These are phyloP conservation scores for Candida ipomoeae DNA, from an alignment of 805 yeast genomes.

Conservation along the genomic window DNA sequence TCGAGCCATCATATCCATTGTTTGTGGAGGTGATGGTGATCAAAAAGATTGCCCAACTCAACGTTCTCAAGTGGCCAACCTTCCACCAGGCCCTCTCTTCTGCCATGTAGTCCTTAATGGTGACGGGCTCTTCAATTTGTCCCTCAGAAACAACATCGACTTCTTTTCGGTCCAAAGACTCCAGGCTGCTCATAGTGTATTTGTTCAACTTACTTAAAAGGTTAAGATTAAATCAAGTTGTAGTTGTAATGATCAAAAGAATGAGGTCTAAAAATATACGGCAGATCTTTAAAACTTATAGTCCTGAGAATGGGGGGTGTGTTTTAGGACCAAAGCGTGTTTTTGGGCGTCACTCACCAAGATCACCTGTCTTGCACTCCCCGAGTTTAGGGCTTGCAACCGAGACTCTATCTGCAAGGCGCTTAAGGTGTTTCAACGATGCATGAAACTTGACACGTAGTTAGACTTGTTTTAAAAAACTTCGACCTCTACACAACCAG, in stretches of 20 bases:
- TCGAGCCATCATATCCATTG: conserved; percentile 26
- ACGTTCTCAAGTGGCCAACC: conserved; percentile 34
- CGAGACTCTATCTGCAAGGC: background rate
- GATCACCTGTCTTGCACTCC: background rate
- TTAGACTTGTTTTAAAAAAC: background rate
- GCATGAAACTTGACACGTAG: background rate
- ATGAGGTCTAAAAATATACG: background rate
- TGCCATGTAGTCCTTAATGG: conserved; percentile 13
- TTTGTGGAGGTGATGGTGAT: conserved; percentile 46
- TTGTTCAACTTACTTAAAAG: background rate
- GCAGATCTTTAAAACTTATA: background rate
- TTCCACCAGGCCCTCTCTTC: conserved; percentile 26
- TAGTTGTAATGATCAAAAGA: background rate
- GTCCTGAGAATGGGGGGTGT: background rate
- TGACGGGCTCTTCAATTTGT: background rate
- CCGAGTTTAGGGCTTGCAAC: background rate
- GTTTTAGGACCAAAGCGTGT: background rate
- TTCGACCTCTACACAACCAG: background rate
- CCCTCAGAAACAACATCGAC: background rate
- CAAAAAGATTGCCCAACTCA: conserved; percentile 37
- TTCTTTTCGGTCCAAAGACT: background rate
- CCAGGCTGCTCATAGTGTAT: conserved; percentile 1
- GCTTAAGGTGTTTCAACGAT: background rate
- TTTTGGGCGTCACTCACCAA: background rate
- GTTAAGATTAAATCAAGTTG: background rate